phyloP scores from a whole-genome alignment of 2,329 filamentous ascomycete species.

The Xylariomycetidae sp. region DNA sequence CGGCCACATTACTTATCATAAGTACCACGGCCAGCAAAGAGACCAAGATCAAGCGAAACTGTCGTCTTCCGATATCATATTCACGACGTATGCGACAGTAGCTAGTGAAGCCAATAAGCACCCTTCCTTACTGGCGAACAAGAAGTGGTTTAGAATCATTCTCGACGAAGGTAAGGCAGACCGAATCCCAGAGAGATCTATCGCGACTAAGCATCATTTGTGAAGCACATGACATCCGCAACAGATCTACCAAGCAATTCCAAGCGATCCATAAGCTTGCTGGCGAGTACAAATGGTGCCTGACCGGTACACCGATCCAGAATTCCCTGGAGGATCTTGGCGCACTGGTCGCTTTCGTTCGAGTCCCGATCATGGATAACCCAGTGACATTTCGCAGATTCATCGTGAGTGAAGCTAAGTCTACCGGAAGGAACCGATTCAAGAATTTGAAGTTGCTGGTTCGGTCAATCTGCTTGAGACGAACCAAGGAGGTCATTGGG shows the following conservation, averaged over 20 bases:
- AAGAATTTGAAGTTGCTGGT: slow-evolving; percentile 7
- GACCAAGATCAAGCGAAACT: slow-evolving; percentile 3
- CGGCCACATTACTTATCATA: slow-evolving; percentile 4
- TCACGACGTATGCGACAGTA: slow-evolving; percentile 8
- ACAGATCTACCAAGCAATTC: slow-evolving; percentile 17
- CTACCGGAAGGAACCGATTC: slow-evolving; percentile 4
- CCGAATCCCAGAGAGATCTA: not conserved
- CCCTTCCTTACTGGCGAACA: slow-evolving; percentile 2
- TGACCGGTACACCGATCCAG: slow-evolving; percentile 18
- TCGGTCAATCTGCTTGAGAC: slow-evolving; percentile 2
- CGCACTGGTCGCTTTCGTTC: slow-evolving; percentile 12
- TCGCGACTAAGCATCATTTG: not conserved
- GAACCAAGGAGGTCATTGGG: slow-evolving; percentile 1
- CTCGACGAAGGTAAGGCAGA: slow-evolving; percentile 8
- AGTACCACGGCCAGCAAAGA: slow-evolving; percentile 6
- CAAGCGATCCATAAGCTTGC: slow-evolving; percentile 11
- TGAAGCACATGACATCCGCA: slow-evolving; percentile 14
- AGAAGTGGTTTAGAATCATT: slow-evolving; percentile 9
- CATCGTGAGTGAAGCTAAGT: slow-evolving; percentile 9
- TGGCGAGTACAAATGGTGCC: slow-evolving; percentile 12
- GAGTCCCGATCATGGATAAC: slow-evolving; percentile 10
- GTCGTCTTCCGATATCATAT: slow-evolving; percentile 4
- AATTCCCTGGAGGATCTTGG: slow-evolving; percentile 17
- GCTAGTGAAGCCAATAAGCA: slow-evolving; percentile 3
- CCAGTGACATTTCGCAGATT: slow-evolving; percentile 7